Conservation (phyloP, 495 filamentous ascomycete species). For the Bacidia gigantensis region DNA sequence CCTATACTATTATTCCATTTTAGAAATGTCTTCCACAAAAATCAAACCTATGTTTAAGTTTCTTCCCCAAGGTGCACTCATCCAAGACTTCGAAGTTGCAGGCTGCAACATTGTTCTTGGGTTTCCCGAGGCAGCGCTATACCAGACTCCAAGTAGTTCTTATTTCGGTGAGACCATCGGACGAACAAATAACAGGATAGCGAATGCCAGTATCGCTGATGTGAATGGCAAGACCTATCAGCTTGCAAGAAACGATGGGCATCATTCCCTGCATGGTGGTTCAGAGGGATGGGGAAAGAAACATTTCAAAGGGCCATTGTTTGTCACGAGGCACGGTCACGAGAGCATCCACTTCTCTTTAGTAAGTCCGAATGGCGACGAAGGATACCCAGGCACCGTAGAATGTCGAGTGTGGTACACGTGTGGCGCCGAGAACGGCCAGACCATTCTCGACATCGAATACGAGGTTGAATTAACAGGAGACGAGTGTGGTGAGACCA, state of each 20-base stretch:
- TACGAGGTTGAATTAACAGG: slow-evolving; percentile 77
- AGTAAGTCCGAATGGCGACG: slow-evolving; percentile 59
- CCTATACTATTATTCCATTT: too few relatives aligned
- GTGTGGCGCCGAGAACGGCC: slow-evolving; percentile 51
- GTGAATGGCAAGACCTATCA: slow-evolving; percentile 60
- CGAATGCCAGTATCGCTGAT: slow-evolving; percentile 50
- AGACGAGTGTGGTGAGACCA: slow-evolving; percentile 68
- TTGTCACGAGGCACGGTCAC: slow-evolving; percentile 51
- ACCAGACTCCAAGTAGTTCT: slow-evolving; percentile 56
- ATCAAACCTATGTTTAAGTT: too few relatives aligned
- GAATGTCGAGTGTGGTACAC: slow-evolving; percentile 68
- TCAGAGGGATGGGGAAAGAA: slow-evolving; percentile 70
- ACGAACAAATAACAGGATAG: slow-evolving; percentile 78
- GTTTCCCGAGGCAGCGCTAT: slow-evolving; percentile 60
- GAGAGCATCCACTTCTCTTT: slow-evolving; percentile 68
- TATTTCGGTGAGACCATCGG: slow-evolving; percentile 92
- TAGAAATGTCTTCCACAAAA: too few relatives aligned
- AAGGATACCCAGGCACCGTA: slow-evolving; percentile 77
- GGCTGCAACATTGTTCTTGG: slow-evolving; percentile 74
- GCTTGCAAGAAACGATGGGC: slow-evolving; percentile 59
- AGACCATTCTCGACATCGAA: slow-evolving; percentile 63
- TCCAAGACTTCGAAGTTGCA: slow-evolving; percentile 66
- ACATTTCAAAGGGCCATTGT: slow-evolving; percentile 61
- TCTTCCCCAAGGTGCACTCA: slow-evolving; percentile 74
- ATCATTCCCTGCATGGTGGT: slow-evolving; percentile 76